Percentiles rank a stretch among this genome's conserved stretches.
These are phyloP conservation scores for Luffa aegyptiaca DNA, from an alignment of 306 rosid genomes.

Conservation along the genomic window DNA sequence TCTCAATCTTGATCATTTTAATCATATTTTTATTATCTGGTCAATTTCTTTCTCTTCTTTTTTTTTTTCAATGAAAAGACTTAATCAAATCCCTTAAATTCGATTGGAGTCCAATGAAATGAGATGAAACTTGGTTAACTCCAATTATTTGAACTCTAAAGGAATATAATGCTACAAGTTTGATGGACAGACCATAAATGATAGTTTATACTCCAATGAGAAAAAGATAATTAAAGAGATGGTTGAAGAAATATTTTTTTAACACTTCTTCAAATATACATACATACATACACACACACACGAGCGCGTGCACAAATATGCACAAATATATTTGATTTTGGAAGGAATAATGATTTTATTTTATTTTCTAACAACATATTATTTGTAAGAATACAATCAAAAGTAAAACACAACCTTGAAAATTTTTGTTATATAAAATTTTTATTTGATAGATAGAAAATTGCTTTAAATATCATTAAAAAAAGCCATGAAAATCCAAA, in stretches of 20 bases:
- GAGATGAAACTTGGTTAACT: background rate
- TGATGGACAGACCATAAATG: background rate
- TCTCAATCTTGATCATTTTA: background rate
- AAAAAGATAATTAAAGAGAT: background rate
- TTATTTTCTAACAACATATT: no score
- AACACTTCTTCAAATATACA: no score
- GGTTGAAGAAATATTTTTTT: background rate
- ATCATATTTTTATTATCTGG: background rate
- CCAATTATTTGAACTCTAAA: background rate
- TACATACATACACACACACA: no score
- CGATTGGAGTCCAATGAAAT: background rate
- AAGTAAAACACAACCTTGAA: no score
- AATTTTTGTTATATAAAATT: no score
- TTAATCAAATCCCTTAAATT: background rate
- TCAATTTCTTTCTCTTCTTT: fast-evolving
- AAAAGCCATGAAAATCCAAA: background rate
- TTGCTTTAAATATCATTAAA: no score
- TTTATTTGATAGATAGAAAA: no score
- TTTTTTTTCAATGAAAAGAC: background rate
- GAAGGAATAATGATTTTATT: background rate
- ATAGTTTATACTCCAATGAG: background rate
- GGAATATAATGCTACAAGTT: background rate
- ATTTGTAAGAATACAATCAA: no score
- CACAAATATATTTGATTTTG: background rate
- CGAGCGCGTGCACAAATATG: background rate